These are phyloP conservation scores for Tetracentron sinense DNA, from an alignment of 164 flowering plant species.

Conservation along the genomic window DNA sequence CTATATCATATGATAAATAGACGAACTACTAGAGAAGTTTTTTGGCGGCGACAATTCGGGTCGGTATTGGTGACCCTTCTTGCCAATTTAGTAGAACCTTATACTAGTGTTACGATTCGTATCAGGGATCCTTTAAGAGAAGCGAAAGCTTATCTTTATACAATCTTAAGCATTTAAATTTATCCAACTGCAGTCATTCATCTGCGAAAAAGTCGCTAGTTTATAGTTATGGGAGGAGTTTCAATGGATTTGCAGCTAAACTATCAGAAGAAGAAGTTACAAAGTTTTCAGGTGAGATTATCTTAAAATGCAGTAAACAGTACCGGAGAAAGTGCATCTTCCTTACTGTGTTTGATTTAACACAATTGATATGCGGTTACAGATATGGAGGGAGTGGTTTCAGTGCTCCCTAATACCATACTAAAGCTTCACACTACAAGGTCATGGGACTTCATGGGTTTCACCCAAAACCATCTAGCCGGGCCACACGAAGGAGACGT, in stretches of 20 bases:
- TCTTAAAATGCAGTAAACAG: neutral
- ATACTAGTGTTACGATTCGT: too few relatives aligned
- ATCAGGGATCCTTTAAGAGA: too few relatives aligned
- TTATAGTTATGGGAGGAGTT: slow-evolving; percentile 40
- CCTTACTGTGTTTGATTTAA: neutral
- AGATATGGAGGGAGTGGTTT: slow-evolving; percentile 47
- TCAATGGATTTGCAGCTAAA: slow-evolving; percentile 47
- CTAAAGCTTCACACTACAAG: slow-evolving; percentile 46
- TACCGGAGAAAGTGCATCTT: neutral
- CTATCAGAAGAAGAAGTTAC: slow-evolving; percentile 36
- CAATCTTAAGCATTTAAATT: neutral
- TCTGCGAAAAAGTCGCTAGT: slow-evolving; percentile 29
- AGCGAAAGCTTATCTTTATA: too few relatives aligned
- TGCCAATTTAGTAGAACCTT: too few relatives aligned
- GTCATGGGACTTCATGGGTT: slow-evolving; percentile 52
- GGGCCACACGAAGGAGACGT: slow-evolving; percentile 26
- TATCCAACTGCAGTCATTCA: slow-evolving; percentile 15
- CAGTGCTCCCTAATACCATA: slow-evolving; percentile 34
- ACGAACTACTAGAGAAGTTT: too few relatives aligned
- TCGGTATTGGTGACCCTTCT: too few relatives aligned
- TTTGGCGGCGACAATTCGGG: too few relatives aligned
- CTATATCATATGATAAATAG: neutral
- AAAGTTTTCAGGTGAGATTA: slow-evolving; percentile 31
- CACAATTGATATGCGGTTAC: slow-evolving; percentile 6
- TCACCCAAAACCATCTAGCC: slow-evolving; percentile 8